Conservation (phyloP, 2,329 filamentous ascomycete genomes). For the Massarina eburnea region DNA sequence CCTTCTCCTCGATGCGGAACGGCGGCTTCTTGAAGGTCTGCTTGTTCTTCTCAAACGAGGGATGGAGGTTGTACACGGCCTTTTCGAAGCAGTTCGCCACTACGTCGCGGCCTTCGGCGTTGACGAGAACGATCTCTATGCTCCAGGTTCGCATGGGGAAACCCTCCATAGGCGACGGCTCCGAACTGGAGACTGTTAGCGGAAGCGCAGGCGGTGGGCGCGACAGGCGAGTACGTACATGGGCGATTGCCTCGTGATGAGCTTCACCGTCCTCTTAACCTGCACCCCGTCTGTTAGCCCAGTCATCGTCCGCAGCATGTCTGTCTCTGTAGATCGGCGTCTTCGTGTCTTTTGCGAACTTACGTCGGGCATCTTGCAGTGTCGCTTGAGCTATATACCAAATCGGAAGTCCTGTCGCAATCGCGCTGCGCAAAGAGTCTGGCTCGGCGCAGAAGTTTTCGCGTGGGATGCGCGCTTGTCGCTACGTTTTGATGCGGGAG, state of each 20-base stretch:
- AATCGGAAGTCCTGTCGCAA: too few species aligned
- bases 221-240: constrained; percentile 63
- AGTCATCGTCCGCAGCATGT: background rate
- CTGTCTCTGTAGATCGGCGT: too few species aligned
- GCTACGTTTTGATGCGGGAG: too few species aligned
- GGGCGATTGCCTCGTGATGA: constrained; percentile 87
- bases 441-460: too few species aligned
- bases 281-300: constrained; percentile 36
- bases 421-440: too few species aligned
- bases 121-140: constrained; percentile 80
- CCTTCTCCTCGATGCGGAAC: constrained; percentile 88
- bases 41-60: constrained; percentile 82
- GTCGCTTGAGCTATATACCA: background rate
- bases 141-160: constrained; percentile 94
- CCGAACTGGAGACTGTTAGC: constrained; percentile 59
- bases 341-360: constrained; percentile 19
- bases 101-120: constrained; percentile 82
- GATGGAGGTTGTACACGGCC: constrained; percentile 89
- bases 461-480: too few species aligned
- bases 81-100: constrained; percentile 87
- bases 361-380: constrained; percentile 49
- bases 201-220: constrained; percentile 9
- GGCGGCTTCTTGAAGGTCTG: constrained; percentile 84
- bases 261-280: constrained; percentile 84
- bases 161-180: constrained; percentile 78